phyloP scores from a whole-genome alignment of 352 stramenopile genomes.

The Elongisporangium senticosum region DNA sequence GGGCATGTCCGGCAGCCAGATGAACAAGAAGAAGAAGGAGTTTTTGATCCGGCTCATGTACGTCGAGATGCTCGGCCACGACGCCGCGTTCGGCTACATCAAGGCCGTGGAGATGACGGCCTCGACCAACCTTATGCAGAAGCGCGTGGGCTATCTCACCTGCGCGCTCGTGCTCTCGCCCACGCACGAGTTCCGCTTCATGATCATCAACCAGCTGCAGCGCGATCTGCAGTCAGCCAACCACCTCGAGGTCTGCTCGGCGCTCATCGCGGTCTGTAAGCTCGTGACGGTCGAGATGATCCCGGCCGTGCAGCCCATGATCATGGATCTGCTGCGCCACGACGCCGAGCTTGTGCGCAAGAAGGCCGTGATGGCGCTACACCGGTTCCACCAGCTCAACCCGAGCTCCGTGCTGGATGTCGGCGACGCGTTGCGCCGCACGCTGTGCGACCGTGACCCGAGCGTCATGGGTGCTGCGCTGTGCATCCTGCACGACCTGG shows the following conservation, averaged over 20 bases:
- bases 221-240: slow-evolving; percentile 88
- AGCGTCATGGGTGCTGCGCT: slow-evolving; percentile 97
- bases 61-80: slow-evolving; percentile 99
- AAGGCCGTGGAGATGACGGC: slow-evolving; percentile 97
- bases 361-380: slow-evolving; percentile 97
- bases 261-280: slow-evolving; percentile 93
- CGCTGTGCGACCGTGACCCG: slow-evolving; percentile 98
- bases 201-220: slow-evolving; percentile 99
- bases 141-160: slow-evolving; percentile 97
- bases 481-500: slow-evolving; percentile 91
- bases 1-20: slow-evolving; percentile 61
- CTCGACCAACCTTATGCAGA: slow-evolving; percentile 97
- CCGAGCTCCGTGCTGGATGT: slow-evolving; percentile 87
- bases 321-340: slow-evolving; percentile 94
- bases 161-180: slow-evolving; percentile 93
- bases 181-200: slow-evolving; percentile 99
- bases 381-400: slow-evolving; percentile 99
- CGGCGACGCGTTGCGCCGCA: slow-evolving; percentile 90
- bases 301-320: slow-evolving; percentile 92
- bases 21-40: slow-evolving; percentile 97
- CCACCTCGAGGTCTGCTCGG: slow-evolving; percentile 93
- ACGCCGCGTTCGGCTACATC: slow-evolving; percentile 99
- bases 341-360: slow-evolving; percentile 98
- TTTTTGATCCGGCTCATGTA: slow-evolving; percentile 99
- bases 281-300: slow-evolving; percentile 99